Evolutionary conservation across 768 basidiomycete genomes (phyloP).

Genomic region (Mycena epipterygia): DNA sequence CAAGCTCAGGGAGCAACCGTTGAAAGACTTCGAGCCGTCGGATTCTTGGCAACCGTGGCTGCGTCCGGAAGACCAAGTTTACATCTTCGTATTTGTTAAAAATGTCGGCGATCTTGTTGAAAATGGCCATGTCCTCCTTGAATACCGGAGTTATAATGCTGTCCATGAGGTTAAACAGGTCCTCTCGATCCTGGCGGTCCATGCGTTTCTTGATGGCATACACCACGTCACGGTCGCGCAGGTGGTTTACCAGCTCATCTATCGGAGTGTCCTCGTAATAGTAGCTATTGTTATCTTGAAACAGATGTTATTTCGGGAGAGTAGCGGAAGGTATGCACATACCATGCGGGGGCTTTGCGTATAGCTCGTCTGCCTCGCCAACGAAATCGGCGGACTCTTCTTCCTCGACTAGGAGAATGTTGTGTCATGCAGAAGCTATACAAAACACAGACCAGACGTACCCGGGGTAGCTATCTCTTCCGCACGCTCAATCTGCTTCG

Average conservation of each 20-base stretch:
- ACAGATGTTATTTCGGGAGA: not conserved
- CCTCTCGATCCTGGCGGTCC: constrained; percentile 7
- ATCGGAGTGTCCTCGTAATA: constrained; percentile 31
- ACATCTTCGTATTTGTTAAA: constrained; percentile 36
- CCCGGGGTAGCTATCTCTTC: not conserved
- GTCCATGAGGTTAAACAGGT: constrained; percentile 28
- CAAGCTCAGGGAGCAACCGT: constrained; percentile 24
- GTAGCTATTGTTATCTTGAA: constrained; percentile 31
- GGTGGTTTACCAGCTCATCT: constrained; percentile 29
- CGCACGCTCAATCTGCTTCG: not conserved
- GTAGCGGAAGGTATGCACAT: not conserved
- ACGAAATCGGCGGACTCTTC: not conserved
- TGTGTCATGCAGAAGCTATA: not conserved
- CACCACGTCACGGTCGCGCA: constrained; percentile 30
- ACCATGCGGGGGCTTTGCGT: constrained; percentile 1
- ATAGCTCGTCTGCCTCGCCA: not conserved
- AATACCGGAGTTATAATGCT: constrained; percentile 28
- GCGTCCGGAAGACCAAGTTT: constrained; percentile 18
- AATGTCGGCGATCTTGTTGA: constrained; percentile 32
- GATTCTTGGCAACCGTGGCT: constrained; percentile 31
- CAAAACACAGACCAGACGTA: not conserved
- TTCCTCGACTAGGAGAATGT: not conserved
- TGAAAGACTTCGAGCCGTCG: constrained; percentile 35
- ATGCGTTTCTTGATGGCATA: constrained; percentile 26
- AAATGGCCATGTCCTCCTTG: constrained; percentile 30